phyloP scores from a whole-genome alignment of 495 filamentous ascomycete species.

The Lophium mytilinum region DNA sequence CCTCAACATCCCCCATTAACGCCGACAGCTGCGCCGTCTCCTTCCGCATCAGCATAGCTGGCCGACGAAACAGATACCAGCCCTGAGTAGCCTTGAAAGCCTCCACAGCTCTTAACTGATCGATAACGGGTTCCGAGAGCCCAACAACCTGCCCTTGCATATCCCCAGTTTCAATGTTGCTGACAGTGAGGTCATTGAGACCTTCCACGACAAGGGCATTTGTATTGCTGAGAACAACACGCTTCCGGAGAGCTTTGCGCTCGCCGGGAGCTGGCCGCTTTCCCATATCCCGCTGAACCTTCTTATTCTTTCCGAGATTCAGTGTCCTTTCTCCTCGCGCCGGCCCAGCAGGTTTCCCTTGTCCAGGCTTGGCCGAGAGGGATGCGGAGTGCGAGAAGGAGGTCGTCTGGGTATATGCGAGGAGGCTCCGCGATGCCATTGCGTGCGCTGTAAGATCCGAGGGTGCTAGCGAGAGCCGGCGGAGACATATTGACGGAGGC shows the following conservation, averaged over 20 bases:
- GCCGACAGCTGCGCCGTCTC: conserved; percentile 65
- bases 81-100: conserved; percentile 88
- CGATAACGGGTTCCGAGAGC: conserved; percentile 60
- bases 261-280: conserved; percentile 62
- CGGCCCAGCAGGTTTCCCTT: conserved; percentile 33
- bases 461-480: conserved; percentile 10
- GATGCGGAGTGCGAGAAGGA: conserved; percentile 21
- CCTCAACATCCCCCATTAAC: conserved; percentile 46
- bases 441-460: conserved; percentile 13
- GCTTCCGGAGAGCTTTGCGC: conserved; percentile 77
- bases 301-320: conserved; percentile 27
- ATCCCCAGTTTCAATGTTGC: conserved; percentile 34
- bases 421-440: conserved; percentile 21
- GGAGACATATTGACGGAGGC: conserved; percentile 12
- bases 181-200: conserved; percentile 49
- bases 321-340: conserved; percentile 32
- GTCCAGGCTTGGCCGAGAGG: conserved; percentile 35
- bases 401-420: conserved; percentile 3
- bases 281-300: neutral
- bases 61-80: conserved; percentile 78
- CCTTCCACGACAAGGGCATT: conserved; percentile 73
- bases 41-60: conserved; percentile 62
- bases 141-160: conserved; percentile 58
- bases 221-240: conserved; percentile 83
- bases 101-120: conserved; percentile 69